phyloP scores from a whole-genome alignment of 2,329 filamentous ascomycete genomes.

The Fusarium cicatricum region DNA sequence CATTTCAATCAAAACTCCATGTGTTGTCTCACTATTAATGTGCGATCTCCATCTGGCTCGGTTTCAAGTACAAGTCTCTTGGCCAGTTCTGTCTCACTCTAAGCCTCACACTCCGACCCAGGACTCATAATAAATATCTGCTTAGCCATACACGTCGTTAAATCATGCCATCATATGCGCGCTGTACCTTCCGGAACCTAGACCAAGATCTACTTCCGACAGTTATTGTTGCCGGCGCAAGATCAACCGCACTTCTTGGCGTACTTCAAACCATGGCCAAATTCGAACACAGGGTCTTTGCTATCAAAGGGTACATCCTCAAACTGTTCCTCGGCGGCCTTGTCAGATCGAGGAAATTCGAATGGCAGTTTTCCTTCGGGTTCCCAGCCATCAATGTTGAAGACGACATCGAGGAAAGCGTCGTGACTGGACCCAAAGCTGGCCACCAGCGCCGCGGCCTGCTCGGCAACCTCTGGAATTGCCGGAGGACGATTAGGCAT shows the following conservation, averaged over 20 bases:
- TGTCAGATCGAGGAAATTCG: conserved; percentile 55
- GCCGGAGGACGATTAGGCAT: conserved; percentile 53
- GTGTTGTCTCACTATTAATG: too few species aligned
- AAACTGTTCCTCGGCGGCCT: conserved; percentile 48
- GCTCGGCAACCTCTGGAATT: conserved; percentile 51
- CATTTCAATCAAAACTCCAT: too few species aligned
- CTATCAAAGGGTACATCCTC: conserved; percentile 45
- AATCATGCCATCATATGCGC: too few species aligned
- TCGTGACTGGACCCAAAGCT: conserved; percentile 52
- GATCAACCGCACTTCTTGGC: conserved; percentile 45
- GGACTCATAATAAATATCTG: too few species aligned
- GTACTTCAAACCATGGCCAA: conserved; percentile 44
- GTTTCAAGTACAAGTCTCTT: too few species aligned
- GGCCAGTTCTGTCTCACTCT: too few species aligned
- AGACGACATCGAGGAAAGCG: conserved; percentile 55
- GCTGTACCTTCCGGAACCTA: too few species aligned
- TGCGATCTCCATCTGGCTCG: too few species aligned
- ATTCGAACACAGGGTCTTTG: conserved; percentile 41
- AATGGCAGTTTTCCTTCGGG: conserved; percentile 50
- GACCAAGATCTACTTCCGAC: too few species aligned
- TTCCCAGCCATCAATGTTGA: conserved; percentile 42
- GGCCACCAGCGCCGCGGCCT: conserved; percentile 50
- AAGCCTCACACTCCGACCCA: too few species aligned
- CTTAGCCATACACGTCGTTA: too few species aligned
- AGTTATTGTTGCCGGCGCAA: too few species aligned